phyloP scores from a whole-genome alignment of 176 grass and related monocot genomes.

The Aegilops sharonensis region DNA sequence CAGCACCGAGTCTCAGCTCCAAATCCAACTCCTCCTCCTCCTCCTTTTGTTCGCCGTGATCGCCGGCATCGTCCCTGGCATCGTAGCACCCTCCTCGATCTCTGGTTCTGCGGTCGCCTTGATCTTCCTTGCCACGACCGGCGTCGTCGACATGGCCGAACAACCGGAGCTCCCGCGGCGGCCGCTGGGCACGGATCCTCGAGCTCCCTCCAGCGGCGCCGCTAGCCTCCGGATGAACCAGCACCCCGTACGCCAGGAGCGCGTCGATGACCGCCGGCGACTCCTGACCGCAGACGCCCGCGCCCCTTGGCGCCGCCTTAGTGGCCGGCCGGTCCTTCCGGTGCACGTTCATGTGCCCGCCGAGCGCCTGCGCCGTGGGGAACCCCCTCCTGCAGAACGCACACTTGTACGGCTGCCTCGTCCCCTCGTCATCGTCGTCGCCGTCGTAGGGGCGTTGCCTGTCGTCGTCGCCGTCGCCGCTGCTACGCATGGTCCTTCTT shows the following conservation, averaged over 20 bases:
- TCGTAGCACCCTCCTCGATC: background rate
- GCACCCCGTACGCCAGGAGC: background rate
- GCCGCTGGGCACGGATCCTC: background rate
- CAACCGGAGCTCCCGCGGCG: conserved; percentile 54
- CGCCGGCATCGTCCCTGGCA: background rate
- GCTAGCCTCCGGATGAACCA: background rate
- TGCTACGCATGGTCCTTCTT: background rate
- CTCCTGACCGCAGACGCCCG: background rate
- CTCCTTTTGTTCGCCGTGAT: background rate
- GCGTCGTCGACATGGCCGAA: conserved; percentile 29
- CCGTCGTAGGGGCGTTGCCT: background rate
- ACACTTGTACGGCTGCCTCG: conserved; percentile 70
- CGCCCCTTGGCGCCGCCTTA: background rate
- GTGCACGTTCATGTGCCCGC: conserved; percentile 95
- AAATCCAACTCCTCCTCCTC: conserved; percentile 55
- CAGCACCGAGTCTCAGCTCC: conserved; percentile 68
- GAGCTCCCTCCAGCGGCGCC: background rate
- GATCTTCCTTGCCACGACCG: background rate
- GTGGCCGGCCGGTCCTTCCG: conserved; percentile 43
- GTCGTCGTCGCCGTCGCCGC: background rate
- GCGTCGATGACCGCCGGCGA: background rate
- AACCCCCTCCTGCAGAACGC: conserved; percentile 85
- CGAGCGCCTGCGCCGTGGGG: conserved; percentile 79
- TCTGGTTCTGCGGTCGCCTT: background rate
- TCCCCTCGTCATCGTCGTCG: conserved; percentile 10